These are phyloP conservation scores for Margaritispora aquatica DNA, from an alignment of 495 filamentous ascomycete genomes.

Conservation along the genomic window DNA sequence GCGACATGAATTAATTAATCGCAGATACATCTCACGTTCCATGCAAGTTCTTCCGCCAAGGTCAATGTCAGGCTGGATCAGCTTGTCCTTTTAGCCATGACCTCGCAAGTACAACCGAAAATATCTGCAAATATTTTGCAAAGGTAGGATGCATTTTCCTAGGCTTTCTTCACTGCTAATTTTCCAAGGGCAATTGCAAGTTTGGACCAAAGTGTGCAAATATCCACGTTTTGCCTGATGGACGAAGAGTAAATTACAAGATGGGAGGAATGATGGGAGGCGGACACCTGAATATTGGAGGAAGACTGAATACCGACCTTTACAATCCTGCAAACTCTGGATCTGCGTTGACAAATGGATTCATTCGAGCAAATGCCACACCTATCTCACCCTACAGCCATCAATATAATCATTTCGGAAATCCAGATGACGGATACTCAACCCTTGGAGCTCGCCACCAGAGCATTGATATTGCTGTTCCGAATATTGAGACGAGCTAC, in stretches of 20 bases:
- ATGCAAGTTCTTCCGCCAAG: constrained; percentile 98
- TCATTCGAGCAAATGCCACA: constrained; percentile 63
- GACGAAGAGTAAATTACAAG: constrained; percentile 75
- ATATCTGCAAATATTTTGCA: constrained; percentile 95
- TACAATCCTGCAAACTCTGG: constrained; percentile 54
- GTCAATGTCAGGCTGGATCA: constrained; percentile 90
- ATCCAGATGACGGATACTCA: constrained; percentile 38
- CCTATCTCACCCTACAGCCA: constrained; percentile 31
- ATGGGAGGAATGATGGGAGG: constrained; percentile 43
- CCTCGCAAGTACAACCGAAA: constrained; percentile 68
- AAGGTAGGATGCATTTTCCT: constrained; percentile 56
- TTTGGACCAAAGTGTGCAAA: constrained; percentile 97
- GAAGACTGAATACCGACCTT: constrained; percentile 62
- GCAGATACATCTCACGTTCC: constrained; percentile 95
- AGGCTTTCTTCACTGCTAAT: constrained; percentile 9
- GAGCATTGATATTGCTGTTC: constrained; percentile 49
- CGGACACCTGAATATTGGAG: constrained; percentile 54
- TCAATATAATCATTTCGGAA: constrained; percentile 31
- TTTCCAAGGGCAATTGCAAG: constrained; percentile 90
- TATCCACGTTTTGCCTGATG: constrained; percentile 90
- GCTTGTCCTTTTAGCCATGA: constrained; percentile 96
- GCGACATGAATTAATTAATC: constrained; percentile 7
- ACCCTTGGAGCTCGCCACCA: constrained; percentile 37
- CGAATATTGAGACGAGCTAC: constrained; percentile 75
- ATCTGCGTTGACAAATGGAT: constrained; percentile 76